Base-by-base conservation (phyloP, 441 rosid genomes). In the Raphanus hybrid region DNA sequence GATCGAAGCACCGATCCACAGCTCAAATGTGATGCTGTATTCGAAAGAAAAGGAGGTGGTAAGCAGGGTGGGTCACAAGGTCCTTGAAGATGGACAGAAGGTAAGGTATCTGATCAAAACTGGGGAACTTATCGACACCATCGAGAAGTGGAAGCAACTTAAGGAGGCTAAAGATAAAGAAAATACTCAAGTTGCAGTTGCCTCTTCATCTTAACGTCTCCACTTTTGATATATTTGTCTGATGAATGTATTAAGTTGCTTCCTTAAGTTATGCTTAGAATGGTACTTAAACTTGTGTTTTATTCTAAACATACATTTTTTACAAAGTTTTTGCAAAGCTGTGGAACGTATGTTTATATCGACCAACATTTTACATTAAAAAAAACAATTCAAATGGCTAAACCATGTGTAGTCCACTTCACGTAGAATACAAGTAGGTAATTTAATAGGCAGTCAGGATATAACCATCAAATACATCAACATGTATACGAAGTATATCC, bases 1-100 rank as follows among this genome's bases (percentile, higher is more conserved):
- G 99, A 87, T 93, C 4, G 99, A 92, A 87, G 97, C 96, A 35
- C 91, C 96, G 2, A 85, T 95, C 76, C 99, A 95, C 84, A 95
- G 98, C 85, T 95, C 99, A 8, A 93, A 91, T 26, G 97, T 93
- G 85, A 95, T 95, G 99, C 81, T 93, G 3, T 93, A 93, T 82
- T 95, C 98, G 0, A 91, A 90, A 81, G 99, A 95, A 41, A 70
- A 91, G 80, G 84, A 92, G 0, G 88, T 89, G 6, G 86, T 86
- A 4, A 95, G 99, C 78, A 85, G 99, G 23, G 89, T 91, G 59
- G 98, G 98, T 34, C 99, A 91, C 77, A 91, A 87, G 78, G 78
- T 87, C 29, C 92, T 93, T 7, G 95, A 91, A 2, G 68, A 88
- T 78, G 98, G 99, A 37, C 83, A 75, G 55, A 81, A 84, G 68